Evolutionary conservation across 371 early-diverging fungal species (phyloP), one percentile per base, ranked within the genome.

Genomic region (Rhizopus delemar): DNA sequence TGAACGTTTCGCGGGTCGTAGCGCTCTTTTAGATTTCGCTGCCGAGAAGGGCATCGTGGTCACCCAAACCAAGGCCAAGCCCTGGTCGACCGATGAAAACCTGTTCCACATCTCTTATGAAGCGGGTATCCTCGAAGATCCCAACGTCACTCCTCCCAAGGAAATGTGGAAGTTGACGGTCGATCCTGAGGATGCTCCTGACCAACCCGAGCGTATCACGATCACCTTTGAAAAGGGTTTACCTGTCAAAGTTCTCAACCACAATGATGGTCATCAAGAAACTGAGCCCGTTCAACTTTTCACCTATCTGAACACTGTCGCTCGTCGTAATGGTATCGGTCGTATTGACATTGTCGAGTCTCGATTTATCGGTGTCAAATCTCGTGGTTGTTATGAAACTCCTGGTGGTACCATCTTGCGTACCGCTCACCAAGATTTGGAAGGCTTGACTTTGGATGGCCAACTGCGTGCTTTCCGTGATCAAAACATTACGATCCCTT

Each of bases 31-130:
- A 56, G 95, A 85, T 58, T 98, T 90, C 63, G 98, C 98, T 34
- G 89, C 86, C 7, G 80, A 90, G 64, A 95, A 93, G 90, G 81
- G 80, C 65, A 93, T 98, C 62, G 97, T 95, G 8, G 98, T 98
- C 31, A 83, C 88, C 55, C 98, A 98, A 81, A 97, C 98, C 16
- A 85, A 89, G 36, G 88, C 93, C 73, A 95, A 96, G 86, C 97
- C 98, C 45, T 98, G 96, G 96, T 93, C 94, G 11, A 96, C 96
- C n/a, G 98, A 98, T 77, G 98, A 96, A 81, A 98, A 97, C 86
- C 74, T 98, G 72, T 97, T 90, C 90, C 98, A 97, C 80, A 97
- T 96, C 77, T 93, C 94, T 34, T 96, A 92, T 68, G 98, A 97
- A 80, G 98, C 96, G 62, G 97, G 96, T 72, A 93, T 96, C 60